Conservation (phyloP, 1,284 basidiomycete species). For the Leucoagaricus sp. region DNA sequence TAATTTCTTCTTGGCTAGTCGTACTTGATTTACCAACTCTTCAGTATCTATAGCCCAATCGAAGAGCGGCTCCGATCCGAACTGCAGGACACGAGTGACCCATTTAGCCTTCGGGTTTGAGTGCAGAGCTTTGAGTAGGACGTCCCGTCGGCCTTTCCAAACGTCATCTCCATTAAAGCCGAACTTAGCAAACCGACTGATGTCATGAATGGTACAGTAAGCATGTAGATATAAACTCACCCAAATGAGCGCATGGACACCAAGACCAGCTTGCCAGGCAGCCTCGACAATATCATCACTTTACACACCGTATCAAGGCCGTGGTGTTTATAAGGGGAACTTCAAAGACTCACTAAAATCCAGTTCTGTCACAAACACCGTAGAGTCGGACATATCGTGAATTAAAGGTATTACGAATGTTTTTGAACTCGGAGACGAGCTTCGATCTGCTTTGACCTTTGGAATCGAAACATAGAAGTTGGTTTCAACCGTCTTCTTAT, state of each 20-base stretch:
- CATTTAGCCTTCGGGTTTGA: slow-evolving; percentile 67
- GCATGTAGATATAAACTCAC: slow-evolving; percentile 31
- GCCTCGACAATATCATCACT: slow-evolving; percentile 66
- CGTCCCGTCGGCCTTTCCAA: slow-evolving; percentile 58
- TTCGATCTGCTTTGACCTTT: slow-evolving; percentile 44
- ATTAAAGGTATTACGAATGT: slow-evolving; percentile 55
- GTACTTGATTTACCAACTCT: slow-evolving; percentile 54
- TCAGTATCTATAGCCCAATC: slow-evolving; percentile 52
- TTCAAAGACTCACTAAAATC: slow-evolving; percentile 46
- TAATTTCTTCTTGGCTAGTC: slow-evolving; percentile 44
- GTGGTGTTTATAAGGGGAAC: background rate
- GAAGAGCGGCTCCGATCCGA: slow-evolving; percentile 69
- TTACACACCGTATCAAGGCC: background rate
- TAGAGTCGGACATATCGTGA: slow-evolving; percentile 70
- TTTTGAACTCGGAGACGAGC: slow-evolving; percentile 53
- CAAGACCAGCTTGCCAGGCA: slow-evolving; percentile 59
- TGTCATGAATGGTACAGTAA: background rate
- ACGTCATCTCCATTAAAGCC: slow-evolving; percentile 57
- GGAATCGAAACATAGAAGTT: too few relatives aligned
- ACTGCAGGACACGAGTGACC: slow-evolving; percentile 66
- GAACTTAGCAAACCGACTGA: slow-evolving; percentile 43
- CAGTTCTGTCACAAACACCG: slow-evolving; percentile 55
- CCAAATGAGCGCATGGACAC: slow-evolving; percentile 69
- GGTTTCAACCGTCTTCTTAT: too few relatives aligned
- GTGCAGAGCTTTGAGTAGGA: slow-evolving; percentile 55